A percentile compares a stretch with the other conserved stretches of the same genome.
Evolutionary conservation across 306 rosid genomes (phyloP).

Genomic region (Begonia peltatifolia): DNA sequence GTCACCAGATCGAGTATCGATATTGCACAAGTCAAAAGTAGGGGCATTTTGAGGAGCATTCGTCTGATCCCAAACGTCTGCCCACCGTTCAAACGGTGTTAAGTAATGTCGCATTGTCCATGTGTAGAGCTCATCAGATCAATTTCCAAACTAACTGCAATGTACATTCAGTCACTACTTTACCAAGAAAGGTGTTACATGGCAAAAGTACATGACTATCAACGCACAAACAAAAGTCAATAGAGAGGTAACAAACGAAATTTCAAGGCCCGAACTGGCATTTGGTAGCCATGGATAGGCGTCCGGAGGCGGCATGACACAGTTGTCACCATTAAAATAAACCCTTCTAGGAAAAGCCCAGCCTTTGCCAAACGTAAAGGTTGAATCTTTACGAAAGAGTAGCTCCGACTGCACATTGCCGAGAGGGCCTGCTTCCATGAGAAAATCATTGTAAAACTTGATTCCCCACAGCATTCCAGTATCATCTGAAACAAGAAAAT

Average conservation of each 20-base stretch:
- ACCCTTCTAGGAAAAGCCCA: constrained; percentile 54
- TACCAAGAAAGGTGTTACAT: too few species aligned
- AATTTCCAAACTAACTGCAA: too few species aligned
- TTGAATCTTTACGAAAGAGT: constrained; percentile 33
- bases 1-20: too few species aligned
- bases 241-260: constrained; percentile 1
- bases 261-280: constrained; percentile 14
- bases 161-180: too few species aligned
- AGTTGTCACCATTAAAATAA: constrained; percentile 47
- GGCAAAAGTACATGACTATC: too few species aligned
- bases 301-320: constrained; percentile 64
- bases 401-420: constrained; percentile 54
- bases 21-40: too few species aligned
- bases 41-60: too few species aligned
- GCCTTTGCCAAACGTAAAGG: constrained; percentile 42
- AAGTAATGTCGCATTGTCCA: too few species aligned
- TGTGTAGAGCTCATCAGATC: too few species aligned
- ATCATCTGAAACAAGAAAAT: constrained; percentile 34
- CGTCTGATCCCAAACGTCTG: too few species aligned
- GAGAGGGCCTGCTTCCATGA: constrained; percentile 27
- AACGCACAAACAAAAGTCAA: too few species aligned
- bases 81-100: too few species aligned
- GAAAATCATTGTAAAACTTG: constrained; percentile 45
- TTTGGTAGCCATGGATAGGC: constrained; percentile 48
- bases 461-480: constrained; percentile 50